Conservation (phyloP, 768 basidiomycete species). For the Coprinopsis cinerea region DNA sequence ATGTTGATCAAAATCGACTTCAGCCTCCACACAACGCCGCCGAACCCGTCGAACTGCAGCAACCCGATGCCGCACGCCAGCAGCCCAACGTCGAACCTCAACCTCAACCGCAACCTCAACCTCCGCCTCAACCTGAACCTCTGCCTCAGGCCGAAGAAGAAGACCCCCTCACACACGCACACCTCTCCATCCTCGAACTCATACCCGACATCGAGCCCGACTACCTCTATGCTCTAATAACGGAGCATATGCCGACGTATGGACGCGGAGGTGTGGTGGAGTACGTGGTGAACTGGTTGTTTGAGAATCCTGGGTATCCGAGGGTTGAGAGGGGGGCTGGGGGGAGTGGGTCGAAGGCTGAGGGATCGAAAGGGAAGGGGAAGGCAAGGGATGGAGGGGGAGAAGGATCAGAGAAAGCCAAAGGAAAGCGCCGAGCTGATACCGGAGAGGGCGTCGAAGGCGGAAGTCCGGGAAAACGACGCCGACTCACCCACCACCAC, state of each 20-base stretch:
- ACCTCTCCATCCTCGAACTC: not conserved
- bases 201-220: not conserved
- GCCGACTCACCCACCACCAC: not conserved
- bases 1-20: too few species aligned
- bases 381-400: not conserved
- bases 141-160: too few species aligned
- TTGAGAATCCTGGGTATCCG: constrained; percentile 1
- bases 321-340: not conserved
- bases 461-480: not conserved
- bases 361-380: not conserved
- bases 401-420: not conserved
- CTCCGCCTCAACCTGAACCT: too few species aligned
- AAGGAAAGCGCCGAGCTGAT: not conserved
- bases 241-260: not conserved
- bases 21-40: too few species aligned
- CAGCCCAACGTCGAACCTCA: too few species aligned
- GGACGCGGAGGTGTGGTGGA: not conserved
- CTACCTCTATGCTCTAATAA: not conserved
- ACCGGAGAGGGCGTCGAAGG: not conserved
- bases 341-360: not conserved
- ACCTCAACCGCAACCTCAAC: too few species aligned
- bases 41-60: too few species aligned
- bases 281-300: not conserved
- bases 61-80: too few species aligned
- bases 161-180: not conserved